Evolutionary conservation across 495 filamentous ascomycete genomes (phyloP).

Genomic region (Staphylotrichum longicolle): DNA sequence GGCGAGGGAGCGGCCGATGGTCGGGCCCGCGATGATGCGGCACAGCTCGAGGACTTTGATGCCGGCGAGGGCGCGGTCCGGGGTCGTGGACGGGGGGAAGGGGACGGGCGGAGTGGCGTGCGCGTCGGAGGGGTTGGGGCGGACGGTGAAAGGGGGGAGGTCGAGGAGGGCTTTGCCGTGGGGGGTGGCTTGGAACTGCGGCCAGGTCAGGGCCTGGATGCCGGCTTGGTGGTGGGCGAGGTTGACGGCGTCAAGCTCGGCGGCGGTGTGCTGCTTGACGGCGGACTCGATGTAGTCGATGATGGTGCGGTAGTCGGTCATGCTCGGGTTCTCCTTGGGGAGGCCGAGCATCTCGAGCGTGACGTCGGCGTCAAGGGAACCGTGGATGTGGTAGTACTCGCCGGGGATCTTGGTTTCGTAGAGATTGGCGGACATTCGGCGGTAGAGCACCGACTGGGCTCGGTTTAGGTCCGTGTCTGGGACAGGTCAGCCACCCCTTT

Average conservation of each 20-base stretch:
- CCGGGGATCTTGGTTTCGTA: conserved; percentile 65
- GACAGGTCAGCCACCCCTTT: conserved; percentile 20
- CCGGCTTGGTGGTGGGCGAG: conserved; percentile 61
- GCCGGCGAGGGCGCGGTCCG: conserved; percentile 49
- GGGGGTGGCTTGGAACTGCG: conserved; percentile 60
- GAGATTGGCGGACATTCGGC: conserved; percentile 71
- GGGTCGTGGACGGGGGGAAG: conserved; percentile 43
- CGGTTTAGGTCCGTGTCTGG: conserved; percentile 67
- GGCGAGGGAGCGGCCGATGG: conserved; percentile 62
- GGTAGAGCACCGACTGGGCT: conserved; percentile 70
- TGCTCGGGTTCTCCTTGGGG: conserved; percentile 57
- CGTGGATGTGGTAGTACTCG: conserved; percentile 76
- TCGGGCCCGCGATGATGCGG: conserved; percentile 62
- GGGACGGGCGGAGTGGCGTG: conserved; percentile 46
- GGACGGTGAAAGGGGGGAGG: conserved; percentile 32
- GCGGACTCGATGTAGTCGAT: conserved; percentile 65
- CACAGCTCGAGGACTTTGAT: conserved; percentile 67
- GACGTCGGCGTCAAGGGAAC: conserved; percentile 66
- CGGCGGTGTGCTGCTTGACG: conserved; percentile 59
- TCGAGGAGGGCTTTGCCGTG: conserved; percentile 47
- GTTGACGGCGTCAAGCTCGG: conserved; percentile 66
- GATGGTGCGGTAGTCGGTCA: conserved; percentile 64
- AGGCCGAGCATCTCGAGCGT: conserved; percentile 72
- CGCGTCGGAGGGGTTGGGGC: conserved; percentile 12
- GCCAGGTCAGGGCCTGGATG: conserved; percentile 61